phyloP scores from a whole-genome alignment of 176 grass and related monocot genomes.

The Guadua angustifolia region DNA sequence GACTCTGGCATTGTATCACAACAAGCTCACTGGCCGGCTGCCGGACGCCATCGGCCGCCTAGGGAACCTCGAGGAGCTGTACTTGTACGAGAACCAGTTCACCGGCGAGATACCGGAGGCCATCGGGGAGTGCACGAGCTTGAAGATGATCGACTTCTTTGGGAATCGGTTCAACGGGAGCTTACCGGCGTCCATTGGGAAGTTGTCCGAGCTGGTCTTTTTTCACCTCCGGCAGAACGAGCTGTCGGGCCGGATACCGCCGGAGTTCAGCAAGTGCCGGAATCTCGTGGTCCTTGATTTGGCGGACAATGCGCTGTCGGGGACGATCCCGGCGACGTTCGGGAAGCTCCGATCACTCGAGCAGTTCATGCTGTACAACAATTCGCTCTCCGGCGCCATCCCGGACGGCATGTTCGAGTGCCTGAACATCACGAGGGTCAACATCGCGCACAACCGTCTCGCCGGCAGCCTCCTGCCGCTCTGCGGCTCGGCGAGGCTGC shows the following conservation, averaged over 20 bases:
- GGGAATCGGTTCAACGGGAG: conserved; percentile 77
- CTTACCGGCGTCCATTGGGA: conserved; percentile 74
- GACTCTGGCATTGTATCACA: conserved; percentile 75
- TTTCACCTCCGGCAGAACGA: conserved; percentile 87
- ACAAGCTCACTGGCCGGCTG: conserved; percentile 60
- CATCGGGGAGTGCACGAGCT: conserved; percentile 71
- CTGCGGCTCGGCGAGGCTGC: conserved; percentile 63
- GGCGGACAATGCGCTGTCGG: conserved; percentile 77
- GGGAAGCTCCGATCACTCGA: conserved; percentile 69
- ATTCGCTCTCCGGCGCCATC: conserved; percentile 74
- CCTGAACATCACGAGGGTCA: conserved; percentile 87
- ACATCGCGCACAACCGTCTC: conserved; percentile 88
- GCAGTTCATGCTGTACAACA: conserved; percentile 97
- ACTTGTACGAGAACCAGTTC: conserved; percentile 91
- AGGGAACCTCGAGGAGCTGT: conserved; percentile 62
- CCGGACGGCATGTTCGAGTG: conserved; percentile 90
- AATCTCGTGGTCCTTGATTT: conserved; percentile 70
- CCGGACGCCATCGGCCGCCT: conserved; percentile 64
- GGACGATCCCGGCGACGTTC: conserved; percentile 66
- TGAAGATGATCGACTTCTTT: conserved; percentile 86
- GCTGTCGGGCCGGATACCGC: conserved; percentile 66
- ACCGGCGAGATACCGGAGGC: conserved; percentile 65
- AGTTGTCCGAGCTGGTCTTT: conserved; percentile 64
- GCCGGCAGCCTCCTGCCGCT: conserved; percentile 77
- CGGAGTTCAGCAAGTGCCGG: conserved; percentile 66